Evolutionary conservation across 305 asterid genomes (phyloP).

Genomic region (Ruellia speciosa): DNA sequence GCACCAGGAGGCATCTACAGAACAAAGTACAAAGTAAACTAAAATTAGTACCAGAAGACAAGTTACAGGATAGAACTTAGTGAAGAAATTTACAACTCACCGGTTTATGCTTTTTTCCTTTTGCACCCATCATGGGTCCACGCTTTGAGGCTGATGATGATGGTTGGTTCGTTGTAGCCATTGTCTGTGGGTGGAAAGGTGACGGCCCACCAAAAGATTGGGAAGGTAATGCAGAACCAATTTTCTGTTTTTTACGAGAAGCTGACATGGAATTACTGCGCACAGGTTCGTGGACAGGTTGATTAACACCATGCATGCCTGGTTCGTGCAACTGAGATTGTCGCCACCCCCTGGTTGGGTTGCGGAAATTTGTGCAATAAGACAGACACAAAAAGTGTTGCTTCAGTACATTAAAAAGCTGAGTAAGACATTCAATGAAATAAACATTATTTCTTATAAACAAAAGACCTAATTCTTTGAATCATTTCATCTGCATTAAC

Average conservation of each 20-base stretch:
- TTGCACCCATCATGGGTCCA: slow-evolving; percentile 43
- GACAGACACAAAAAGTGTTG: neutral
- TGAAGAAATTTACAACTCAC: slow-evolving; percentile 33
- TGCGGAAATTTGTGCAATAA: slow-evolving; percentile 14
- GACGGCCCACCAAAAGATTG: slow-evolving; percentile 50
- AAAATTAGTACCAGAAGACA: slow-evolving; percentile 16
- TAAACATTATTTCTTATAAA: slow-evolving; percentile 9
- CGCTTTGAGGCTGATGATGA: slow-evolving; percentile 52
- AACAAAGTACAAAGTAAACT: slow-evolving; percentile 18
- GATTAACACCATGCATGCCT: slow-evolving; percentile 33
- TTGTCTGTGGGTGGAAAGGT: slow-evolving; percentile 37
- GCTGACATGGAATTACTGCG: slow-evolving; percentile 49
- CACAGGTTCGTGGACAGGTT: slow-evolving; percentile 33
- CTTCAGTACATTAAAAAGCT: slow-evolving; percentile 10
- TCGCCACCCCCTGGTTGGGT: slow-evolving; percentile 69
- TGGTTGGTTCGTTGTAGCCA: slow-evolving; percentile 42
- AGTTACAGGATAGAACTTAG: slow-evolving; percentile 10
- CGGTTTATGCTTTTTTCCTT: slow-evolving; percentile 54
- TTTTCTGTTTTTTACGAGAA: slow-evolving; percentile 44
- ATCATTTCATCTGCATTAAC: slow-evolving; percentile 72
- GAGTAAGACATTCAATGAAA: slow-evolving; percentile 13
- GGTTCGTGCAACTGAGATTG: slow-evolving; percentile 50
- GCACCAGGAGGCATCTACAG: slow-evolving; percentile 47
- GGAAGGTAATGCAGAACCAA: slow-evolving; percentile 36
- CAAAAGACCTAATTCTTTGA: slow-evolving; percentile 66